Percentiles rank a stretch among this genome's conserved stretches.
Evolutionary conservation across 225 moss, liverwort and hornwort genomes (phyloP).

Genomic region (Bryoerythrophyllum caledonicum): DNA sequence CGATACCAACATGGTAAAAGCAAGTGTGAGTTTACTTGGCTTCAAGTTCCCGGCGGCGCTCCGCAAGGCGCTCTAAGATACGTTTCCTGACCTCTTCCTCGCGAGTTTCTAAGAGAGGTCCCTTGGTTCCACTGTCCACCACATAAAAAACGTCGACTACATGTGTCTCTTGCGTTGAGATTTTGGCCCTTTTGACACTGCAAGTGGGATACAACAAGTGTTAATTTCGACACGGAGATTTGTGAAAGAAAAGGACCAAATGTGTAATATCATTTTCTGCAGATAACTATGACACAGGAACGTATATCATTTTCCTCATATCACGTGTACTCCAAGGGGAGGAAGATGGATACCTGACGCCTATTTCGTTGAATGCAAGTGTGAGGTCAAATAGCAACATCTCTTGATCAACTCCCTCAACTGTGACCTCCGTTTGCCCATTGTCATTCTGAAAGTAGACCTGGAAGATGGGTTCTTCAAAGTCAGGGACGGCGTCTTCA

Average conservation of each 20-base stretch:
- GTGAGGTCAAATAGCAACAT: slow-evolving; percentile 78
- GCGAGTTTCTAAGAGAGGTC: slow-evolving; percentile 46
- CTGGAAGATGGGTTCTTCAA: slow-evolving; percentile 45
- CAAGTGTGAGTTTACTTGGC: slow-evolving; percentile 22
- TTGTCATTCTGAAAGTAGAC: slow-evolving; percentile 59
- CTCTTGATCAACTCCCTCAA: slow-evolving; percentile 78
- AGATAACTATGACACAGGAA: slow-evolving; percentile 3
- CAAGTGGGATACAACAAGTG: slow-evolving; percentile 16
- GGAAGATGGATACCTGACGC: slow-evolving; percentile 57
- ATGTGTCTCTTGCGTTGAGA: slow-evolving; percentile 59
- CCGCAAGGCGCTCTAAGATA: slow-evolving; percentile 59
- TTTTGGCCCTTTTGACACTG: slow-evolving; percentile 83
- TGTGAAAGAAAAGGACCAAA: neutral
- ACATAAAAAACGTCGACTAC: slow-evolving; percentile 74
- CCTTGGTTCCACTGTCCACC: slow-evolving; percentile 60
- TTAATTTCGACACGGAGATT: slow-evolving; percentile 8
- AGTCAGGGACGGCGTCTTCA: slow-evolving; percentile 34
- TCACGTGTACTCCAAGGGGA: neutral
- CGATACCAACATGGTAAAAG: slow-evolving; percentile 17
- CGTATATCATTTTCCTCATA: neutral
- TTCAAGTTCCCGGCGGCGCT: slow-evolving; percentile 41
- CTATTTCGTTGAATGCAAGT: slow-evolving; percentile 67
- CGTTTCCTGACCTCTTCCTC: slow-evolving; percentile 55
- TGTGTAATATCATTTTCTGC: slow-evolving; percentile 3
- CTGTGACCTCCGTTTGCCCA: slow-evolving; percentile 69